phyloP scores from a whole-genome alignment of 106 monocot species.

The Agapanthus africanus region DNA sequence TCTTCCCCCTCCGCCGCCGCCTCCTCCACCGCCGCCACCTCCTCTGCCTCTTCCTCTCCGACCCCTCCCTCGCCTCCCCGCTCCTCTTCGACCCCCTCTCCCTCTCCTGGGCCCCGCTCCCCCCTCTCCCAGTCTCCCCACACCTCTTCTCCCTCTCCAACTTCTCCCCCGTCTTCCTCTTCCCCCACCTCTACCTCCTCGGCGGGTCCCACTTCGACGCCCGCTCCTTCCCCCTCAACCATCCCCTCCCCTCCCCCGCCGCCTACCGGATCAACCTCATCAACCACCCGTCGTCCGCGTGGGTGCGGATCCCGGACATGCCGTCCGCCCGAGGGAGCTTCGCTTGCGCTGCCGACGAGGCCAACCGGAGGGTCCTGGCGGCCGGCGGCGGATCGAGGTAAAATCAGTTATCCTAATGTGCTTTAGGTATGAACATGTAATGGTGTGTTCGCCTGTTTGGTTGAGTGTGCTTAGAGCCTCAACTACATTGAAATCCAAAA shows the following conservation, averaged over 20 bases:
- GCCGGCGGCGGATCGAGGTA: conserved; percentile 92
- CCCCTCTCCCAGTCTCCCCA: conserved; percentile 40
- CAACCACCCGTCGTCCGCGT: conserved; percentile 9
- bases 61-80: conserved; percentile 47
- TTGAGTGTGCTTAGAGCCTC: too few species aligned
- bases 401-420: too few species aligned
- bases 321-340: conserved; percentile 60
- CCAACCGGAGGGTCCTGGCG: conserved; percentile 26
- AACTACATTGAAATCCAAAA: too few species aligned
- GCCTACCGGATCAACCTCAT: conserved; percentile 32
- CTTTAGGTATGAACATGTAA: too few species aligned
- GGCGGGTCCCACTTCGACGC: conserved; percentile 76
- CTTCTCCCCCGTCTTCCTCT: conserved; percentile 39
- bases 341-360: conserved; percentile 39
- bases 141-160: conserved; percentile 48
- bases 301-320: conserved; percentile 55
- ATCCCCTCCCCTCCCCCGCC: conserved; percentile 34
- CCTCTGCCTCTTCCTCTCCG: conserved; percentile 65
- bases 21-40: conserved; percentile 32
- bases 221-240: conserved; percentile 56
- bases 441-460: too few species aligned
- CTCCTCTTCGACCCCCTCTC: conserved; percentile 67
- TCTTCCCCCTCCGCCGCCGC: conserved; percentile 15
- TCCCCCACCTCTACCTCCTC: conserved; percentile 42
- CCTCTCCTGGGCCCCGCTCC: conserved; percentile 35